Evolutionary conservation across 495 filamentous ascomycete genomes (phyloP).

Genomic region (Hamigera avellanea): DNA sequence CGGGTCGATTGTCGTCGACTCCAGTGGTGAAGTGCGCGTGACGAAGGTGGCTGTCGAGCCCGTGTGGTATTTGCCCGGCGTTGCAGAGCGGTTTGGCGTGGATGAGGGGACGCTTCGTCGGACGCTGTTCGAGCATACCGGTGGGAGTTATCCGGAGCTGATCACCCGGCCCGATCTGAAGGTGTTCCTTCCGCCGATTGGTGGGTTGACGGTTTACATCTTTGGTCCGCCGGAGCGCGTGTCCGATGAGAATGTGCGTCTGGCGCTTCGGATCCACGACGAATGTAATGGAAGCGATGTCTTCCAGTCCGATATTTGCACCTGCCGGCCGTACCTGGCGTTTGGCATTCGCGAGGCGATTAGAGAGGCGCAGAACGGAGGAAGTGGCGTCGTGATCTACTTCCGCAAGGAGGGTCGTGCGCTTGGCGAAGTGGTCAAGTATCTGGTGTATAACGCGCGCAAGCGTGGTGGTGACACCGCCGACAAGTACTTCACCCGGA

Average conservation of each 20-base stretch:
- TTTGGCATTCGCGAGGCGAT: conserved; percentile 96
- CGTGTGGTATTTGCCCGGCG: conserved; percentile 90
- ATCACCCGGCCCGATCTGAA: conserved; percentile 93
- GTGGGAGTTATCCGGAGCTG: conserved; percentile 82
- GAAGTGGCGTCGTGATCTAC: conserved; percentile 94
- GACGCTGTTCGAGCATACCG: conserved; percentile 87
- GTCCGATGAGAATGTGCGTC: conserved; percentile 70
- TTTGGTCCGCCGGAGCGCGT: conserved; percentile 93
- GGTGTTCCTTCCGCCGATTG: conserved; percentile 90
- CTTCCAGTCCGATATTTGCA: conserved; percentile 97
- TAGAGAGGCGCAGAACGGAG: conserved; percentile 89
- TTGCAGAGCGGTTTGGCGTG: conserved; percentile 90
- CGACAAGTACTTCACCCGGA: conserved; percentile 94
- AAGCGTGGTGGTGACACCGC: conserved; percentile 71
- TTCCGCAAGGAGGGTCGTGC: conserved; percentile 97
- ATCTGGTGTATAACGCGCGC: conserved; percentile 92
- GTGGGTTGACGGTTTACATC: conserved; percentile 91
- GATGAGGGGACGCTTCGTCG: conserved; percentile 81
- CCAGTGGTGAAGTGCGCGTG: conserved; percentile 74
- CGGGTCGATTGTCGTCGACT: conserved; percentile 82
- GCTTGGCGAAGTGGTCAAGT: conserved; percentile 95
- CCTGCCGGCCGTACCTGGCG: conserved; percentile 91
- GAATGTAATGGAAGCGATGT: conserved; percentile 98
- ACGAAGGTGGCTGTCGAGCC: conserved; percentile 97
- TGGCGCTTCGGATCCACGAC: conserved; percentile 89